These are phyloP conservation scores for Annulohypoxylon truncatum DNA, from an alignment of 2,329 filamentous ascomycete species.

Conservation along the genomic window DNA sequence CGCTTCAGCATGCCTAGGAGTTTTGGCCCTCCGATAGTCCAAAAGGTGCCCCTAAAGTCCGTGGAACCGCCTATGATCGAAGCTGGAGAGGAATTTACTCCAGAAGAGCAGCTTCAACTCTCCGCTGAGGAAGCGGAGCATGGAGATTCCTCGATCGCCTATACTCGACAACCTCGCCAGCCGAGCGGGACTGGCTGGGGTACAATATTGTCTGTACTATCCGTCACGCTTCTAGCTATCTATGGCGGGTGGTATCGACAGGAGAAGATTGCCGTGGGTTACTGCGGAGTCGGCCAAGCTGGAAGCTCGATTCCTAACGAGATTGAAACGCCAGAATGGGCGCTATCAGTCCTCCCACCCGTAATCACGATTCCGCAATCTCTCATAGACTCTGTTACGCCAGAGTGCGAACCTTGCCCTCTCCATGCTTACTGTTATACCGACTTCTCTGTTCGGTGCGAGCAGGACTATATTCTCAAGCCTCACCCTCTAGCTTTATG, in stretches of 20 bases:
- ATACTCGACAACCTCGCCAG: slow-evolving; percentile 52
- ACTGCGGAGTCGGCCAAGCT: slow-evolving; percentile 84
- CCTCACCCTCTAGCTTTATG: slow-evolving; percentile 85
- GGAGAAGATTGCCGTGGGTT: slow-evolving; percentile 96
- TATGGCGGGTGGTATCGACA: slow-evolving; percentile 89
- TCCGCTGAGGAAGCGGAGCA: slow-evolving; percentile 73
- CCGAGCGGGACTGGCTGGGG: slow-evolving; percentile 61
- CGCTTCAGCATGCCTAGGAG: slow-evolving; percentile 66
- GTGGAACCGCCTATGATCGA: slow-evolving; percentile 62
- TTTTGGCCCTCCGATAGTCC: slow-evolving; percentile 67
- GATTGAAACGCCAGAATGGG: slow-evolving; percentile 57
- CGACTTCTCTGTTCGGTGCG: slow-evolving; percentile 81
- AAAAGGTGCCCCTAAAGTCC: slow-evolving; percentile 50
- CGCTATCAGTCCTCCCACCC: slow-evolving; percentile 54
- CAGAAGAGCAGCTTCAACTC: slow-evolving; percentile 86
- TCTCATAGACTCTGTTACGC: slow-evolving; percentile 75
- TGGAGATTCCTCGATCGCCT: slow-evolving; percentile 60
- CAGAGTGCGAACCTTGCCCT: slow-evolving; percentile 90
- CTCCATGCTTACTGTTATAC: slow-evolving; percentile 89
- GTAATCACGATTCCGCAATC: slow-evolving; percentile 78
- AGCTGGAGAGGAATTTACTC: slow-evolving; percentile 91
- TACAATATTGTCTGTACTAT: slow-evolving; percentile 76
- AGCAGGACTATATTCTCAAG: slow-evolving; percentile 86
- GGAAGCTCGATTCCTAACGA: slow-evolving; percentile 63
- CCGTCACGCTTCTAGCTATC: slow-evolving; percentile 75